These are phyloP conservation scores for Malassezia japonica DNA, from an alignment of 1,284 basidiomycete genomes.

Conservation along the genomic window DNA sequence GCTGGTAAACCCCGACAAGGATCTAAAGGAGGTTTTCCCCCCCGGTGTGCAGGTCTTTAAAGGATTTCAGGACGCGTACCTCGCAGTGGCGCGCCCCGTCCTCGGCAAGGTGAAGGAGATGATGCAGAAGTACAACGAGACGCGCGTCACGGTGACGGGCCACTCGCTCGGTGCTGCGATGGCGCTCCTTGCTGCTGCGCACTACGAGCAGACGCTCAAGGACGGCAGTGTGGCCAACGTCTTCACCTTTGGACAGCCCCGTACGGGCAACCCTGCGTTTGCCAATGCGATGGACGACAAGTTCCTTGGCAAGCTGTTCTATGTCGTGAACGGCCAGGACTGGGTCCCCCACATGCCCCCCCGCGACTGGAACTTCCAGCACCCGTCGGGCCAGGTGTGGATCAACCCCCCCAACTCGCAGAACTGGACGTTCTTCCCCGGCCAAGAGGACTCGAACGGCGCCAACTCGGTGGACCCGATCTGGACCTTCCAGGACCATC, in stretches of 20 bases:
- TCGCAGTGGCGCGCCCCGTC: not conserved
- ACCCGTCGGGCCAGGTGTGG: slow-evolving; percentile 31
- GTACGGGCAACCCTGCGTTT: slow-evolving; percentile 26
- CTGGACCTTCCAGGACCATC: not conserved
- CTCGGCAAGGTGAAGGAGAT: not conserved
- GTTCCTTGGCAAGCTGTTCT: slow-evolving; percentile 21
- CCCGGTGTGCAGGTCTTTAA: slow-evolving; percentile 19
- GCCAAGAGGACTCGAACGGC: slow-evolving; percentile 37
- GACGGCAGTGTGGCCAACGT: slow-evolving; percentile 16
- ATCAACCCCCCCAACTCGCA: slow-evolving; percentile 27
- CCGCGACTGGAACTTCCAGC: slow-evolving; percentile 22
- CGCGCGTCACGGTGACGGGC: slow-evolving; percentile 23
- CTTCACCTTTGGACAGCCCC: slow-evolving; percentile 29
- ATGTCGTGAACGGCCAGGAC: slow-evolving; percentile 31
- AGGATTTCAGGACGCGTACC: slow-evolving; percentile 35
- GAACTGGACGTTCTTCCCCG: slow-evolving; percentile 26
- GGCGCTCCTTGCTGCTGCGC: slow-evolving; percentile 28
- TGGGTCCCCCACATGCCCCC: slow-evolving; percentile 27
- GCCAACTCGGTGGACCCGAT: slow-evolving; percentile 16
- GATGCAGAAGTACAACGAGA: slow-evolving; percentile 13
- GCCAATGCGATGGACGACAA: slow-evolving; percentile 26
- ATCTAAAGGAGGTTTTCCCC: slow-evolving; percentile 19
- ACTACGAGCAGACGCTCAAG: slow-evolving; percentile 24
- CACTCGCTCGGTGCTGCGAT: slow-evolving; percentile 38
- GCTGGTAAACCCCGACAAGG: slow-evolving; percentile 17